Evolutionary conservation across 176 grass and related monocot genomes (phyloP).

Genomic region (Tillandsia fasciculata): DNA sequence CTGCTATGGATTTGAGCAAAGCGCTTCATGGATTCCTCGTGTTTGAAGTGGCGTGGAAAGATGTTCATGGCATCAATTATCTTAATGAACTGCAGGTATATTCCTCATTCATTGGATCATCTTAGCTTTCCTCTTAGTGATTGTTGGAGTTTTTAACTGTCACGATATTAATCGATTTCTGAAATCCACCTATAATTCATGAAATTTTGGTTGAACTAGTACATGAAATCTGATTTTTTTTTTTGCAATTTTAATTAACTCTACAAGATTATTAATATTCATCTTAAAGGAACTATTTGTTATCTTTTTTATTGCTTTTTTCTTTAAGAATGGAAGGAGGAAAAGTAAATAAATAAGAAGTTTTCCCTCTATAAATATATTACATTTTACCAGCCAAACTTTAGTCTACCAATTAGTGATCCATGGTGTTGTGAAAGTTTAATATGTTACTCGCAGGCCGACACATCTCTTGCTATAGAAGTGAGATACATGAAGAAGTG

Average conservation of each 20-base stretch:
- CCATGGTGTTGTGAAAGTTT: neutral
- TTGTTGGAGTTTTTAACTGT: neutral
- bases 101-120: neutral
- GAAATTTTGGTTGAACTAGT: too few relatives aligned
- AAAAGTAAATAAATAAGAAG: too few relatives aligned
- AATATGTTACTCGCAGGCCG: constrained; percentile 30
- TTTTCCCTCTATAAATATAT: too few relatives aligned
- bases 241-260: too few relatives aligned
- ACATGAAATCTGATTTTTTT: too few relatives aligned
- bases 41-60: constrained; percentile 74
- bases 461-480: constrained; percentile 78
- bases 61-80: constrained; percentile 94
- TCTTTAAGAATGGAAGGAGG: too few relatives aligned
- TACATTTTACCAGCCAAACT: neutral
- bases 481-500: constrained; percentile 80
- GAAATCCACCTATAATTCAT: too few relatives aligned
- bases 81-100: constrained; percentile 68
- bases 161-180: neutral
- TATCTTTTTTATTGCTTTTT: too few relatives aligned
- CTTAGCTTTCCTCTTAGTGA: neutral
- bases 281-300: too few relatives aligned
- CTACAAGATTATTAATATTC: too few relatives aligned
- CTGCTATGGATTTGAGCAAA: constrained; percentile 19
- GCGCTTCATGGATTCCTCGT: constrained; percentile 73
- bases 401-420: neutral